A percentile compares a stretch with the other conserved stretches of the same genome.
Evolutionary conservation across 371 early-diverging fungal genomes (phyloP).

Genomic region (Choanephora cucurbitarum): DNA sequence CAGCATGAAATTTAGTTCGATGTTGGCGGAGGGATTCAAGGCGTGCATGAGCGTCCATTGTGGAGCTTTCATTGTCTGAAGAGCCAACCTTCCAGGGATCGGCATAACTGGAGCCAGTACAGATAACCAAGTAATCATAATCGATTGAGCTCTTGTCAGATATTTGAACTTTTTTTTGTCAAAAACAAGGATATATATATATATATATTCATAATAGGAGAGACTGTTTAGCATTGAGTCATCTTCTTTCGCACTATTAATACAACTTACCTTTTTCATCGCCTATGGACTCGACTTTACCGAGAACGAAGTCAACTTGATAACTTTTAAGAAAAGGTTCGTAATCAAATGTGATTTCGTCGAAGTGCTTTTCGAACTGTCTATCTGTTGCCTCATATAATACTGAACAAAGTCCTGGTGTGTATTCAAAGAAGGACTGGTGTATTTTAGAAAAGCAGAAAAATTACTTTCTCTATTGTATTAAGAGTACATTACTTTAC

Average conservation of each 20-base stretch:
- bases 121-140: constrained; percentile 32
- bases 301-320: constrained; percentile 27
- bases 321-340: constrained; percentile 6
- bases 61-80: not conserved
- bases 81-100: constrained; percentile 35
- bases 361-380: constrained; percentile 28
- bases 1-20: constrained; percentile 29
- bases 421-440: constrained; percentile 45
- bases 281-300: constrained; percentile 24
- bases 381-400: constrained; percentile 30
- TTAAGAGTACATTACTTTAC: constrained; percentile 25
- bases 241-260: not conserved
- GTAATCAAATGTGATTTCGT: constrained; percentile 29
- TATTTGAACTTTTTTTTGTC: not conserved
- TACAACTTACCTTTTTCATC: constrained; percentile 27
- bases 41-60: constrained; percentile 14
- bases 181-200: no score
- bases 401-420: constrained; percentile 40
- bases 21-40: constrained; percentile 25
- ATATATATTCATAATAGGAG: no score
- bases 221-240: not conserved
- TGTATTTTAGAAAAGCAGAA: not conserved
- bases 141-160: constrained; percentile 8
- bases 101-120: constrained; percentile 41
- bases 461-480: not conserved